A percentile compares a stretch with the other conserved stretches of the same genome.
Conservation (phyloP, 2,329 filamentous ascomycete species). For the Alternaria dauci region DNA sequence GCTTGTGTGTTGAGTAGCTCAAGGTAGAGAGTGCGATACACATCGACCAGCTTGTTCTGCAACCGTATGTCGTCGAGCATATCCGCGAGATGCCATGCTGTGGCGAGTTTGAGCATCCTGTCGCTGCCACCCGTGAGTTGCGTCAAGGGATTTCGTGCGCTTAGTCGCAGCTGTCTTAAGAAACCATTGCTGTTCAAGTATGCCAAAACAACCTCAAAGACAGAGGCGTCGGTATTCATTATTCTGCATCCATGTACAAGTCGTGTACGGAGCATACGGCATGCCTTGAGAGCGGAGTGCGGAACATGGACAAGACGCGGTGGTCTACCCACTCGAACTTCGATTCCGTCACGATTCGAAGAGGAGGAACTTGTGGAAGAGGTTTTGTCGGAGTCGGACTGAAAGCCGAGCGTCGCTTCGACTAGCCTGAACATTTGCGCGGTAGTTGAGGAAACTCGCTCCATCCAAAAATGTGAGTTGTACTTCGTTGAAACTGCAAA, state of each 20-base stretch:
- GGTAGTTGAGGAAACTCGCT: background rate
- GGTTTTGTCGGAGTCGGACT: background rate
- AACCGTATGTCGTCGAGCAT: conserved; percentile 18
- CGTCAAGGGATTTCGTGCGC: conserved; percentile 2
- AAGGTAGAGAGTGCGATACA: conserved; percentile 17
- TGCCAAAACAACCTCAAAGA: conserved; percentile 15
- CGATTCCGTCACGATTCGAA: background rate
- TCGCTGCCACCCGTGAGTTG: conserved; percentile 13
- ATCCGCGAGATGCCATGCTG: conserved; percentile 24
- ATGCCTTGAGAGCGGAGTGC: background rate
- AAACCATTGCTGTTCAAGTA: conserved; percentile 4
- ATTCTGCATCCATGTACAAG: conserved; percentile 9
- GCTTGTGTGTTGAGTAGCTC: conserved; percentile 1
- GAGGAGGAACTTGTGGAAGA: background rate
- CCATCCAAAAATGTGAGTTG: background rate
- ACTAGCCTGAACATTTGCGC: background rate
- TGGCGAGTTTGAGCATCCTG: conserved; percentile 20
- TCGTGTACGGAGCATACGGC: background rate
- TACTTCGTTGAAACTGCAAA: background rate
- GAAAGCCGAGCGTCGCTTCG: background rate
- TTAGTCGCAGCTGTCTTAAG: conserved; percentile 1
- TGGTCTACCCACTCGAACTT: conserved; percentile 11
- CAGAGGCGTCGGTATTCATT: conserved; percentile 8
- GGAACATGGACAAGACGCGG: conserved; percentile 7
- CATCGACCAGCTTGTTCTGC: conserved; percentile 23